Conservation (phyloP, 495 filamentous ascomycete species). For the Cladorrhinum samala region DNA sequence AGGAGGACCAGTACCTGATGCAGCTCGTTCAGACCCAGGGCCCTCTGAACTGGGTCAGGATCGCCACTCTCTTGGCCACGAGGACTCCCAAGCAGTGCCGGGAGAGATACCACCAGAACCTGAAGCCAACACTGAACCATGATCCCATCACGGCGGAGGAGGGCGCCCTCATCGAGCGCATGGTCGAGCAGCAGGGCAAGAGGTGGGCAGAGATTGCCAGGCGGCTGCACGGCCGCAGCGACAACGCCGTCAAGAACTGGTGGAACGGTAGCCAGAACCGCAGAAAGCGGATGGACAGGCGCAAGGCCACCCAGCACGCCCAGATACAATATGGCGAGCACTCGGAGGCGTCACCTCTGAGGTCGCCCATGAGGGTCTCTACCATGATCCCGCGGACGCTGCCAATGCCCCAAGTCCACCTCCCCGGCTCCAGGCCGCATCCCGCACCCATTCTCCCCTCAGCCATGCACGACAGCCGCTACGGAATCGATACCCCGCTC, state of each 20-base stretch:
- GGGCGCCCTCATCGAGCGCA: slow-evolving; percentile 69
- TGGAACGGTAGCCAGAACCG: slow-evolving; percentile 96
- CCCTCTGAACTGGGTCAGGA: slow-evolving; percentile 87
- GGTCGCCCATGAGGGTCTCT: neutral
- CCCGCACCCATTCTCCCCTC: slow-evolving; percentile 17
- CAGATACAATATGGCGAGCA: neutral
- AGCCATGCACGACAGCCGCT: slow-evolving; percentile 15
- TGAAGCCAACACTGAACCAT: slow-evolving; percentile 86
- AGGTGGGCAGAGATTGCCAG: slow-evolving; percentile 95
- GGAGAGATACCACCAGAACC: slow-evolving; percentile 91
- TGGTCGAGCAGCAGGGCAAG: slow-evolving; percentile 80
- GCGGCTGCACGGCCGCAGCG: slow-evolving; percentile 77
- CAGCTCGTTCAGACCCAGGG: slow-evolving; percentile 70
- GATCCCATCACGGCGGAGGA: slow-evolving; percentile 90
- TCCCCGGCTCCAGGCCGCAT: slow-evolving; percentile 1
- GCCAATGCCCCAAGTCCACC: neutral
- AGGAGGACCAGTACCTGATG: slow-evolving; percentile 69
- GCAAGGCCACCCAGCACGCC: slow-evolving; percentile 8
- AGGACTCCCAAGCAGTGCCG: slow-evolving; percentile 93
- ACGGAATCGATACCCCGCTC: slow-evolving; percentile 12
- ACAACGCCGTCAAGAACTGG: slow-evolving; percentile 99
- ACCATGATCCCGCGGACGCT: slow-evolving; percentile 7
- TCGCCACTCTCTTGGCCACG: slow-evolving; percentile 67
- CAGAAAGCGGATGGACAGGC: slow-evolving; percentile 31
- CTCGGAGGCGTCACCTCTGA: neutral